Conservation (phyloP, 2,329 filamentous ascomycete genomes). For the Aspergillus melleus region DNA sequence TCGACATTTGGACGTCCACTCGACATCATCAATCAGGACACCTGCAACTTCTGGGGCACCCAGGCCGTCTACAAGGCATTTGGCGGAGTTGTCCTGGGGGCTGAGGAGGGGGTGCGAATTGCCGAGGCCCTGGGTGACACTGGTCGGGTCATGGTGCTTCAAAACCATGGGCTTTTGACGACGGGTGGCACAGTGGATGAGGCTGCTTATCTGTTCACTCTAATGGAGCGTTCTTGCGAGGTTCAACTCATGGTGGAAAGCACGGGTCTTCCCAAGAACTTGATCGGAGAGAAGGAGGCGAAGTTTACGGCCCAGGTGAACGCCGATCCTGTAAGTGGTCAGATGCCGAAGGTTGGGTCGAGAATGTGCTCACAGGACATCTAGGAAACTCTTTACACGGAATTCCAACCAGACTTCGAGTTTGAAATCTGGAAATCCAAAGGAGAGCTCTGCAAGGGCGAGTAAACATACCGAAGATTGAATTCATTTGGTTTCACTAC, state of each 20-base stretch:
- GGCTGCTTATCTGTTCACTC: slow-evolving; percentile 67
- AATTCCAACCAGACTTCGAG: no score
- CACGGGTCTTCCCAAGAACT: slow-evolving; percentile 54
- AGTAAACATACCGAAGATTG: no score
- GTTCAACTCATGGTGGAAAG: slow-evolving; percentile 70
- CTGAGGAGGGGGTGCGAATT: slow-evolving; percentile 48
- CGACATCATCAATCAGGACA: slow-evolving; percentile 45
- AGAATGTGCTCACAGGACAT: no score
- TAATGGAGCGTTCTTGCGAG: slow-evolving; percentile 68
- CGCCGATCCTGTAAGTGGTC: no score
- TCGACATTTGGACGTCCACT: slow-evolving; percentile 44
- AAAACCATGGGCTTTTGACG: slow-evolving; percentile 48
- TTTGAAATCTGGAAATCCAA: no score
- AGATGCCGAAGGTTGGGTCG: no score
- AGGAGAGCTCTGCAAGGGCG: no score
- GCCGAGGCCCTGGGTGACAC: slow-evolving; percentile 30
- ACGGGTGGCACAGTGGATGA: slow-evolving; percentile 72
- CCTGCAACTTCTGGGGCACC: slow-evolving; percentile 27
- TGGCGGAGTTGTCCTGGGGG: slow-evolving; percentile 48
- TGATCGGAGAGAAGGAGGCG: slow-evolving; percentile 48
- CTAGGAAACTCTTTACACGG: no score
- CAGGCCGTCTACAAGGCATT: slow-evolving; percentile 43
- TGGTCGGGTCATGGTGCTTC: slow-evolving; percentile 23
- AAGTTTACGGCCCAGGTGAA: slow-evolving; percentile 13
- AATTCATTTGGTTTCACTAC: no score